These are phyloP conservation scores for Yarrowia sp. DNA, from an alignment of 805 yeast genomes.

Conservation along the genomic window DNA sequence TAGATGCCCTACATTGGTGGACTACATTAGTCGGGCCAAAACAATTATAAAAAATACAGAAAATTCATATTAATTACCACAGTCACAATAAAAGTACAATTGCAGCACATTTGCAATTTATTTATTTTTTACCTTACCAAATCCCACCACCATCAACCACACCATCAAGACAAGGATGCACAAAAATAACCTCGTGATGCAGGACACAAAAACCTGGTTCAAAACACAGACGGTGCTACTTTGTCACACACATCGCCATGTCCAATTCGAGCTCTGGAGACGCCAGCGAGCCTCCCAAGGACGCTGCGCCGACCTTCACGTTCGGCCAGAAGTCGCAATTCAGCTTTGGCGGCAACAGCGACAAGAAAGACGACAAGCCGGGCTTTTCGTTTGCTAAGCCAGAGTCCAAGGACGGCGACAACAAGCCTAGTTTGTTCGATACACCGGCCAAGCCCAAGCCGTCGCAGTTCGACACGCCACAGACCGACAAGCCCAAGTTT, in stretches of 20 bases:
- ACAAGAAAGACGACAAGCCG: too few relatives aligned
- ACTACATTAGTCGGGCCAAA: too few relatives aligned
- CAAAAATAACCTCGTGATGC: background rate
- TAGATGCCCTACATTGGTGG: too few relatives aligned
- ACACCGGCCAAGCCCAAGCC: conserved; percentile 2
- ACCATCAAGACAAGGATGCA: too few relatives aligned
- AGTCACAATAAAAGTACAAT: too few relatives aligned
- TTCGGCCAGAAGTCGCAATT: background rate
- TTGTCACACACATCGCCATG: background rate
- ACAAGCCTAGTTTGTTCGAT: background rate
- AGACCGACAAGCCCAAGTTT: background rate
- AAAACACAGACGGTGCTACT: background rate
- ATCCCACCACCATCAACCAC: too few relatives aligned
- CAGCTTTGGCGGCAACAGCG: background rate
- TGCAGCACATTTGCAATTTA: too few relatives aligned
- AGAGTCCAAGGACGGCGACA: too few relatives aligned
- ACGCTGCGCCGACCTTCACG: background rate
- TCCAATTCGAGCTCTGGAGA: conserved; percentile 1
- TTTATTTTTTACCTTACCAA: too few relatives aligned
- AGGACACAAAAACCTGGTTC: background rate
- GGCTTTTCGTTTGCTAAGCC: too few relatives aligned
- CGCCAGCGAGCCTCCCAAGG: background rate
- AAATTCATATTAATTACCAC: too few relatives aligned
- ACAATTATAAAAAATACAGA: too few relatives aligned
- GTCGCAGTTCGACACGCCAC: background rate